These are phyloP conservation scores for Pythium coloratum DNA, from an alignment of 352 stramenopile genomes.

Conservation along the genomic window DNA sequence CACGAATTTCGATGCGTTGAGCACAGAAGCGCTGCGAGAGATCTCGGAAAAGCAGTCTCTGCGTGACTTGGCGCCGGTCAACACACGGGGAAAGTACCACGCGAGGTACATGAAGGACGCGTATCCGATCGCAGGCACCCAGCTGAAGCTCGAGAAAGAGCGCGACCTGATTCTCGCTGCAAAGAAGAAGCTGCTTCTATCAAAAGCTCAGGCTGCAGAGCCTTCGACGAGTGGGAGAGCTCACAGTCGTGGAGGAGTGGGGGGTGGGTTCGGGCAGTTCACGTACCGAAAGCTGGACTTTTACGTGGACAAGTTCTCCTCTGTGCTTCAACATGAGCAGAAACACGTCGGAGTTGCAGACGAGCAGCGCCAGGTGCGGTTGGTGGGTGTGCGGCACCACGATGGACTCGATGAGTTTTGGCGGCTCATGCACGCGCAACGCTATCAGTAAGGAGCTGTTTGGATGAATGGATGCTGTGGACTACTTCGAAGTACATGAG, in stretches of 20 bases:
- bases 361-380: slow-evolving; percentile 37
- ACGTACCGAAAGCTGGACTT: slow-evolving; percentile 56
- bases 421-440: slow-evolving; percentile 49
- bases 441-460: slow-evolving; percentile 17
- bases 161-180: slow-evolving; percentile 49
- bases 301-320: slow-evolving; percentile 41
- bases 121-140: slow-evolving; percentile 71
- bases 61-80: slow-evolving; percentile 39
- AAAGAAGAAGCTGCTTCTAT: slow-evolving; percentile 71
- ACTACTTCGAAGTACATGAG: too few relatives aligned
- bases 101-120: slow-evolving; percentile 58
- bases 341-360: slow-evolving; percentile 25
- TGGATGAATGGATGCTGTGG: neutral
- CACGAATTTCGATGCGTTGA: slow-evolving; percentile 45
- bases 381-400: slow-evolving; percentile 37
- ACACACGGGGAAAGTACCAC: slow-evolving; percentile 73
- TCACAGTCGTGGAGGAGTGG: neutral
- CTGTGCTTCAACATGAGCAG: slow-evolving; percentile 37
- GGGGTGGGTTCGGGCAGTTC: neutral
- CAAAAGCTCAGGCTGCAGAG: slow-evolving; percentile 16
- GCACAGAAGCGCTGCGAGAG: slow-evolving; percentile 37
- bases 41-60: slow-evolving; percentile 45
- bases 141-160: slow-evolving; percentile 70
- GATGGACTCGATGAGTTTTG: slow-evolving; percentile 61
- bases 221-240: neutral